These are phyloP conservation scores for Achaetomiella virescens DNA, from an alignment of 495 filamentous ascomycete genomes.

Conservation along the genomic window DNA sequence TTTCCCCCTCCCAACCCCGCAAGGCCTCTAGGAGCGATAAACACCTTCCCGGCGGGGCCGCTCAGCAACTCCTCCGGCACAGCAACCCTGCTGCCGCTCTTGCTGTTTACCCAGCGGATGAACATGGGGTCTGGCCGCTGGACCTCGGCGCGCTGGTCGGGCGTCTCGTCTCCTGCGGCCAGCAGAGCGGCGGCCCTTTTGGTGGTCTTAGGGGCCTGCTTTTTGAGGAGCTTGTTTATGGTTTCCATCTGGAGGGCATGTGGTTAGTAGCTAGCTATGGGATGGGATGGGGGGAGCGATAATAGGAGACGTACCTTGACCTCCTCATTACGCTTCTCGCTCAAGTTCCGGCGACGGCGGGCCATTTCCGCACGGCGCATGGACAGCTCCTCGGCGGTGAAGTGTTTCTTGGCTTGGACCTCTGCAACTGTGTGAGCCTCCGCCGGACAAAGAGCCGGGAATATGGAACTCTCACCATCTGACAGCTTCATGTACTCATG, in stretches of 20 bases:
- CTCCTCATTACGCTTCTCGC: slow-evolving; percentile 96
- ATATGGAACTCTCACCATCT: slow-evolving; percentile 43
- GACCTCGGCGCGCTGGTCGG: slow-evolving; percentile 32
- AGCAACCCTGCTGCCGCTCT: slow-evolving; percentile 58
- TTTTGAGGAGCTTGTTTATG: slow-evolving; percentile 93
- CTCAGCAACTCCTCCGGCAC: slow-evolving; percentile 81
- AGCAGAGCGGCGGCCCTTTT: slow-evolving; percentile 37
- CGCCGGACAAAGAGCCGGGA: neutral
- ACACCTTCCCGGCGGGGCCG: slow-evolving; percentile 60
- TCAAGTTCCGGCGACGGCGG: slow-evolving; percentile 87
- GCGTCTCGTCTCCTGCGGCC: slow-evolving; percentile 46
- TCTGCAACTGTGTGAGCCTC: slow-evolving; percentile 44
- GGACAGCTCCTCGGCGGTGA: slow-evolving; percentile 90
- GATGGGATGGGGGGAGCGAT: neutral
- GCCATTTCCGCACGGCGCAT: slow-evolving; percentile 98
- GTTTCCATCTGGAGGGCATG: slow-evolving; percentile 71
- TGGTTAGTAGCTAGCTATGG: slow-evolving; percentile 1
- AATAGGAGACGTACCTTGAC: slow-evolving; percentile 65
- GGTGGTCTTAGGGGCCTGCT: slow-evolving; percentile 83
- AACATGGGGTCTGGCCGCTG: slow-evolving; percentile 60
- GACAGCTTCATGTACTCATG: slow-evolving; percentile 66
- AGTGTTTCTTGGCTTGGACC: slow-evolving; percentile 84
- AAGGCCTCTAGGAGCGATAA: slow-evolving; percentile 30
- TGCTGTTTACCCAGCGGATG: slow-evolving; percentile 72
- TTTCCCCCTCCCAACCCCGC: slow-evolving; percentile 28